Evolutionary conservation across 2,329 filamentous ascomycete species (phyloP), one percentile per base, ranked within the genome.

Genomic region (Blastomyces gilchristii): DNA sequence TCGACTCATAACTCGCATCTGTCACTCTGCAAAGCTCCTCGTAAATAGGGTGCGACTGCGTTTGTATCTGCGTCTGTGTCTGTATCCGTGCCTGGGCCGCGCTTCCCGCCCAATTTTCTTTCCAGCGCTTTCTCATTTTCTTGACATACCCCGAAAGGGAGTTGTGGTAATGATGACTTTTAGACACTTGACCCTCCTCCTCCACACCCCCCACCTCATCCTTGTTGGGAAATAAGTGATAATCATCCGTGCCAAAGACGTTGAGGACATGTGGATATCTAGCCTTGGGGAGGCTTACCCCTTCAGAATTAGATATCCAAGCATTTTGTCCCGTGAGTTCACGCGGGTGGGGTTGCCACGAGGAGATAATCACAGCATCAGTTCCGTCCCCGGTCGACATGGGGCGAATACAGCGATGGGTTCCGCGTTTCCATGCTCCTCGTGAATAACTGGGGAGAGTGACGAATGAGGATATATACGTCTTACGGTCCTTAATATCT

Each of bases 401-500:
- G 7, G 22, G 22, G 34, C 16, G 52, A 25, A 49, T 49, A 28
- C 39, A 58, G 31, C 61, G 52, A 25, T 50, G 45, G 8, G 41
- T 49, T 34, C 45, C 22, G 16, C n/a, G 18, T 25, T n/a, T 58
- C 61, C 61, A 62, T 5, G 8, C 53, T 22, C 47, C 11, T 22
- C 49, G n/a, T 11, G 31, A 45, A 16, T 57, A 58, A 25, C 41
- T 25, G 37, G 39, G 41, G 34, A 62, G 50, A 22, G n/a, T 22
- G 9, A 57, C 50, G 61, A 37, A 58, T 2, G 53, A 22, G 2
- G 22, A 54, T n/a, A 62, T 37, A 16, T 58, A 14, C 11, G 52
- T 62, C n/a, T 37, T 47, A 25, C 18, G 25, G 25, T 58, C 39
- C 12, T 47, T 43, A 31, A 62, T 62, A 3, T 62, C 53, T 25